Percentiles rank a stretch among this genome's conserved stretches.
These are phyloP conservation scores for Neopestalotiopsis sp. DNA, from an alignment of 2,329 filamentous ascomycete genomes.

Conservation along the genomic window DNA sequence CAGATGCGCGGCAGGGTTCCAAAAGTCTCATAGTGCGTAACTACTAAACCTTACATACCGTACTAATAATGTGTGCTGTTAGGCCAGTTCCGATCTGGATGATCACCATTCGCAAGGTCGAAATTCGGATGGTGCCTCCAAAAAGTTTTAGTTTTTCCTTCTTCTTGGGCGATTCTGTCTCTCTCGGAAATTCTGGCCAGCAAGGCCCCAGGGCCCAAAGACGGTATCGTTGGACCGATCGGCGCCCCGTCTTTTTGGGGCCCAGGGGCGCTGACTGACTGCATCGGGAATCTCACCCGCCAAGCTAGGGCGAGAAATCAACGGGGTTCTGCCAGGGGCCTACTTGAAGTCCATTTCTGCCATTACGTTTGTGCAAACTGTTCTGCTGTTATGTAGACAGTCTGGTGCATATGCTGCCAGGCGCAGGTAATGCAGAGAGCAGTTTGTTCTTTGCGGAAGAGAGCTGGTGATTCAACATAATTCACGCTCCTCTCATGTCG, in stretches of 20 bases:
- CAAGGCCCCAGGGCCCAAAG: not conserved
- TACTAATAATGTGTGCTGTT: too few species aligned
- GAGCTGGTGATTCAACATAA: not conserved
- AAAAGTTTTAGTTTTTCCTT: not conserved
- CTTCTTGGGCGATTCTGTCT: not conserved
- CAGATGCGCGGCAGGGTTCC: not conserved
- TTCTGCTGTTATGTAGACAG: too few species aligned
- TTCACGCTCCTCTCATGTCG: not conserved
- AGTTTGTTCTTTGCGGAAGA: not conserved
- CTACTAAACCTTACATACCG: too few species aligned
- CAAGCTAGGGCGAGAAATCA: not conserved
- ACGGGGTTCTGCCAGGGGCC: not conserved
- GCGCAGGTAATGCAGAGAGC: not conserved
- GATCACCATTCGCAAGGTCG: too few species aligned
- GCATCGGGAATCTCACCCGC: constrained; percentile 9
- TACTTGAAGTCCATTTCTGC: not conserved
- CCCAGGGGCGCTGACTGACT: not conserved
- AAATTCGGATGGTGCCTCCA: not conserved
- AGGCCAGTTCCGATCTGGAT: too few species aligned
- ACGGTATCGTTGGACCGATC: not conserved
- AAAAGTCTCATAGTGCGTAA: not conserved
- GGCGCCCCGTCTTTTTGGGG: not conserved
- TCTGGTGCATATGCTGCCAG: not conserved
- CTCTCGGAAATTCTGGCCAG: not conserved
- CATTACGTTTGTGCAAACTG: not conserved